A percentile compares a stretch with the other conserved stretches of the same genome.
These are phyloP conservation scores for Phyllostachys edulis DNA, from an alignment of 176 grass and related monocot species.

Conservation along the genomic window DNA sequence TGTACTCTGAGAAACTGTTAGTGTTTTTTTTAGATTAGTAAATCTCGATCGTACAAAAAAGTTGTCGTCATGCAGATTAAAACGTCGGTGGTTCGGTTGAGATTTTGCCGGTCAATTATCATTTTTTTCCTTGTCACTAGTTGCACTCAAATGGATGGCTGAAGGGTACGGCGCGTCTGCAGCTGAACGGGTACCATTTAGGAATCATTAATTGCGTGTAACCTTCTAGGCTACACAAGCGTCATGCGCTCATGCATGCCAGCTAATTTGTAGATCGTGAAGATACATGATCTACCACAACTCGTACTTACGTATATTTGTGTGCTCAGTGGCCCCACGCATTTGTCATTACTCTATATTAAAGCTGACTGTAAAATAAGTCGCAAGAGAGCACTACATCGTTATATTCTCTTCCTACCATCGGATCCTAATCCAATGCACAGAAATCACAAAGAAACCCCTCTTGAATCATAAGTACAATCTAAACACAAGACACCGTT, in stretches of 20 bases:
- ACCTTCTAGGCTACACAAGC: not conserved
- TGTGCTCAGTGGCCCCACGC: not conserved
- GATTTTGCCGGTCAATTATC: not conserved
- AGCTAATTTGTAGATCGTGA: not conserved
- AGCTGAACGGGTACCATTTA: not conserved
- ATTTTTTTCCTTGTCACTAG: not conserved
- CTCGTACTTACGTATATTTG: not conserved
- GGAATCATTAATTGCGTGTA: not conserved
- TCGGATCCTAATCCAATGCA: no score
- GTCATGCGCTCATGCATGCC: not conserved
- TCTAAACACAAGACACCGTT: no score
- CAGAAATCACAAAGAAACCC: no score
- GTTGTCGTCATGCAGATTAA: no score
- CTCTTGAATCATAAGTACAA: no score
- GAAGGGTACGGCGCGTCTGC: conserved; percentile 10
- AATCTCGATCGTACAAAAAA: not conserved
- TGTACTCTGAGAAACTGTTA: not conserved
- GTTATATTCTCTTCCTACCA: no score
- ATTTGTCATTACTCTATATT: not conserved
- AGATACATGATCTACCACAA: not conserved
- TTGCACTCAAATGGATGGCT: not conserved
- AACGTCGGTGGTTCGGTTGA: not conserved
- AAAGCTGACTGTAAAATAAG: no score
- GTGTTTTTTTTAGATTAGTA: not conserved
- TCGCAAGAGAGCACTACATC: no score